Base-by-base conservation (phyloP, 2,329 filamentous ascomycete genomes). In the Epichloe uncinata region DNA sequence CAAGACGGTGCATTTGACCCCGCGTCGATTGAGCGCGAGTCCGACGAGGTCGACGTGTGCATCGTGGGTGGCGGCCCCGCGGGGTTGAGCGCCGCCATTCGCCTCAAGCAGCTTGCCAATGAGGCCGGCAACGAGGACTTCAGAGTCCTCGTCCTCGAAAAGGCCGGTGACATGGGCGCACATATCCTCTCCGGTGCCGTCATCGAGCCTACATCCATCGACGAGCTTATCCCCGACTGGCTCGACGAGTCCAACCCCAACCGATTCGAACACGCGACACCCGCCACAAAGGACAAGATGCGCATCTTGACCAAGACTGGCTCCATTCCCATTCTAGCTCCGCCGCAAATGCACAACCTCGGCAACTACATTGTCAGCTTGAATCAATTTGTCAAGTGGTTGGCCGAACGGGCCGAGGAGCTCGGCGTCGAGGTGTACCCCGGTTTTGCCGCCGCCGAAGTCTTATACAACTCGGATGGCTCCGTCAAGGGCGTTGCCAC, bases 321-420 rank as follows among this genome's bases (percentile, higher is more conserved):
- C 54, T 73, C 89, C 0, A 80, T 95, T 51, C 87, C 88, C 5
- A 73, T 97, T 49, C 93, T 91, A 1, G 81, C 84, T 12, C 93
- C 93, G 42, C 93, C 93, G 34, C 93, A 97, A 71, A 98, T 98
- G 93, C 81, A 90, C 73, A 98, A 98, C 66, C 80, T 95, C 61
- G 93, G 93, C 57, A 98, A 98, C 70, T 97, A 94, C 67, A 98
- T 98, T 57, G 82, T 98, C 61, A 95, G 87, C 62, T 71, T 98
- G 61, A 97, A 94, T 67, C 87, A 97, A 67, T 84, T 98, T 62
- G 85, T 86, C 51, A 94, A 91, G 69, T 98, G 93, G 93, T 75
- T 98, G 2, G 90, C 87, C 45, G 93, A 97, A 65, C 81, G 91
- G 45, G 93, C 93, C n/a, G 93, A 98, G 69, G 93, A 97, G 69